phyloP scores from a whole-genome alignment of 2,329 filamentous ascomycete genomes.

The Cadophora sp. region DNA sequence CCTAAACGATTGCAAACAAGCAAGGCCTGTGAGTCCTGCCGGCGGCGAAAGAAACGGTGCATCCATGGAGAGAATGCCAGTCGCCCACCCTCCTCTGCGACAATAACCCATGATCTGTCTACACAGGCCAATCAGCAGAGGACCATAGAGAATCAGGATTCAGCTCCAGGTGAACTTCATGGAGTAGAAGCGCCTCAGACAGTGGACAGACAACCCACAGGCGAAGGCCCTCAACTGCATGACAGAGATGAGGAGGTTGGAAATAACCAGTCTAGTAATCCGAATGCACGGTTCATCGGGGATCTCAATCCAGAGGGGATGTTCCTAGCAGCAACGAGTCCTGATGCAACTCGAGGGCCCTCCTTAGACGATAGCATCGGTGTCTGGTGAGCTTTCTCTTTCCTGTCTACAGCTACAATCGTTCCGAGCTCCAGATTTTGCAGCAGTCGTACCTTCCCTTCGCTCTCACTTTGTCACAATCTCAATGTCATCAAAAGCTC shows the following conservation, averaged over 20 bases:
- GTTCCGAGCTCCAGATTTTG: not conserved
- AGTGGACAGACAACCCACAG: not conserved
- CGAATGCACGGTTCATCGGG: constrained; percentile 57
- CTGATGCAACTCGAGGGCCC: constrained; percentile 45
- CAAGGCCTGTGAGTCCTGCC: constrained; percentile 62
- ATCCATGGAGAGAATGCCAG: constrained; percentile 45
- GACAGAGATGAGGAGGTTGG: not conserved
- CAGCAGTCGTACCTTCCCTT: not conserved
- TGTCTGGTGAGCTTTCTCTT: constrained; percentile 51
- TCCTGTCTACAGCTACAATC: not conserved
- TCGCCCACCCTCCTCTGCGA: not conserved
- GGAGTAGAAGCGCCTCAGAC: not conserved
- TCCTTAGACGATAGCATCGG: constrained; percentile 61
- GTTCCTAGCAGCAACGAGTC: constrained; percentile 60
- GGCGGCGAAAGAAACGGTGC: constrained; percentile 49
- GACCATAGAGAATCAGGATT: not conserved
- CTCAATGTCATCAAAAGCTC: not conserved
- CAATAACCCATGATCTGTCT: not conserved
- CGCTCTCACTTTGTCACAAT: not conserved
- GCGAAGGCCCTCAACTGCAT: not conserved
- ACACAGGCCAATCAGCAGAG: not conserved
- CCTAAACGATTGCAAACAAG: constrained; percentile 63
- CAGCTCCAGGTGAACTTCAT: not conserved
- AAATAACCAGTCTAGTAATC: not conserved
- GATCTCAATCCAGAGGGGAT: constrained; percentile 66